These are phyloP conservation scores for Paulownia fortunei DNA, from an alignment of 257 asterid genomes.

Conservation along the genomic window DNA sequence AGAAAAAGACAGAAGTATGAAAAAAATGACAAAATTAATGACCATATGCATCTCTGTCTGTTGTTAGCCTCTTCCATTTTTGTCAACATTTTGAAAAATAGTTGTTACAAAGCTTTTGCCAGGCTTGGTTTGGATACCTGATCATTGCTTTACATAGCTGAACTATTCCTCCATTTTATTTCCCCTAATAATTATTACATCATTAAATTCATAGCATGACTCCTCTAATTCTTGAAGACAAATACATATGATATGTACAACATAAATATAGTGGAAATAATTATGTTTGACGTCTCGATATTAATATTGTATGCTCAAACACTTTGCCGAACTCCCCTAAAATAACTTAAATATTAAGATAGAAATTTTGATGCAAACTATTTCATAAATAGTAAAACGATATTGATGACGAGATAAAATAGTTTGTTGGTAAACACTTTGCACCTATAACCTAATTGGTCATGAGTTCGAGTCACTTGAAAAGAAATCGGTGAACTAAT, in stretches of 20 bases:
- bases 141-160: not conserved
- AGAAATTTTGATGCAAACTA: not conserved
- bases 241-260: slow-evolving; percentile 25
- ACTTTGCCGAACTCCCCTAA: not conserved
- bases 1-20: slow-evolving; percentile 18
- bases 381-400: no score
- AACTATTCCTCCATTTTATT: not conserved
- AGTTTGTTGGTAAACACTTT: no score
- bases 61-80: not conserved
- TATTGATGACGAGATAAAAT: no score
- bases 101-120: slow-evolving; percentile 24
- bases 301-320: not conserved
- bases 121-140: slow-evolving; percentile 9
- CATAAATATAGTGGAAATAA: not conserved
- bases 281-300: not conserved
- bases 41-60: slow-evolving; percentile 18
- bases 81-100: slow-evolving; percentile 1
- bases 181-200: slow-evolving; percentile 18
- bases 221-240: slow-evolving; percentile 14
- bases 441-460: no score
- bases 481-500: no score
- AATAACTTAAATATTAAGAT: slow-evolving; percentile 27
- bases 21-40: slow-evolving; percentile 24
- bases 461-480: no score
- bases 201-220: not conserved